Conservation (phyloP, 2,329 filamentous ascomycete species). For the Aspergillus sergii region DNA sequence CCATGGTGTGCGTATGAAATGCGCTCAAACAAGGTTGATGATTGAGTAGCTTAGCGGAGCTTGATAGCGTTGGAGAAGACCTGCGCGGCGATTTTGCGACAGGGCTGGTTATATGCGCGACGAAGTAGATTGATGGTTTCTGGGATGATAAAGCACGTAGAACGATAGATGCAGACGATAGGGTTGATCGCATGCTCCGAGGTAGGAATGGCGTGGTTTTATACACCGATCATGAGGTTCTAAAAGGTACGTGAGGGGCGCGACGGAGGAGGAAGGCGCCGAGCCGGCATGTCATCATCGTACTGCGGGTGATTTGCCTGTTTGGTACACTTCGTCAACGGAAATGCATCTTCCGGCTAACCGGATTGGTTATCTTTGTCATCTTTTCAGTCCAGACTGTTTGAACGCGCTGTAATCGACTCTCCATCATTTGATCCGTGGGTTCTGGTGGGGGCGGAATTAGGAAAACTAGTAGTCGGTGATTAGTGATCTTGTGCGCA, state of each 20-base stretch:
- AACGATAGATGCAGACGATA: not conserved
- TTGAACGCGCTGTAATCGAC: not conserved
- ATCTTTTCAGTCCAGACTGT: not conserved
- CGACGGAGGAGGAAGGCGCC: not conserved
- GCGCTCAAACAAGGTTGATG: not conserved
- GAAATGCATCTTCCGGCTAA: not conserved
- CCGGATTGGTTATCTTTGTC: not conserved
- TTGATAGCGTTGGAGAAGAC: not conserved
- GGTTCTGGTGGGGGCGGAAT: not conserved
- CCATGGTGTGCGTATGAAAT: slow-evolving; percentile 48
- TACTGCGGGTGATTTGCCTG: slow-evolving; percentile 5
- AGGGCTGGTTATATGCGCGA: not conserved
- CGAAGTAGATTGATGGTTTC: not conserved
- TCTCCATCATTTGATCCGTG: not conserved
- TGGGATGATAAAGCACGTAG: not conserved
- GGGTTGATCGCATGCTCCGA: not conserved
- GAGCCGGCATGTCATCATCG: slow-evolving; percentile 9
- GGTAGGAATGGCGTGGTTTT: not conserved
- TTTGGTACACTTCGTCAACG: not conserved
- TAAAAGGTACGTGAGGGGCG: not conserved
- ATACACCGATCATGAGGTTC: not conserved
- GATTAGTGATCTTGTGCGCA: slow-evolving; percentile 1
- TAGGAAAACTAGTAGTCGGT: not conserved
- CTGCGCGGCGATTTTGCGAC: not conserved
- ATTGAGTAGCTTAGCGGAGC: not conserved